Percentiles rank a stretch among this genome's conserved stretches.
These are phyloP conservation scores for Cystofilobasidium ferigula DNA, from an alignment of 768 basidiomycete genomes.

Conservation along the genomic window DNA sequence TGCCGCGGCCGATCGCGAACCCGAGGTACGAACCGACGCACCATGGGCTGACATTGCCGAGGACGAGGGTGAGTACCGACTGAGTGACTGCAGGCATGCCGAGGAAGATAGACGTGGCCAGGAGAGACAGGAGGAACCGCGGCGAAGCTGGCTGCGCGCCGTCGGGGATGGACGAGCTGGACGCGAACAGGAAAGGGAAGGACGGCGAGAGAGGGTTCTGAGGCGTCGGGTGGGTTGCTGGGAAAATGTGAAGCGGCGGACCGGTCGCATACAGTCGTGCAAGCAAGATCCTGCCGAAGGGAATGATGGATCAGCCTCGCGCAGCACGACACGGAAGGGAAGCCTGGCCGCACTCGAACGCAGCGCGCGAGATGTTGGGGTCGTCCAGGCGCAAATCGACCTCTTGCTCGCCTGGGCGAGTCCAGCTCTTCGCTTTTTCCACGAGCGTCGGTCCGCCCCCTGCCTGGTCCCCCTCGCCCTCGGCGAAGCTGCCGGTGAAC, in stretches of 20 bases:
- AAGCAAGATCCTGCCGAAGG: slow-evolving; percentile 57
- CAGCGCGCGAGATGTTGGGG: slow-evolving; percentile 75
- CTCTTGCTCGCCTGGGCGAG: slow-evolving; percentile 25
- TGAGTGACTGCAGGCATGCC: slow-evolving; percentile 66
- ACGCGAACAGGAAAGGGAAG: slow-evolving; percentile 27
- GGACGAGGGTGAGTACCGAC: slow-evolving; percentile 59
- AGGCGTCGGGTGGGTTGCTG: slow-evolving; percentile 54
- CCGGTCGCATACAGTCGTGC: slow-evolving; percentile 78
- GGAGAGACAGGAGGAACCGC: slow-evolving; percentile 67
- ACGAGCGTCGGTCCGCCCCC: slow-evolving; percentile 28
- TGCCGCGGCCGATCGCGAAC: slow-evolving; percentile 66
- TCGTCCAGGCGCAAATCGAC: slow-evolving; percentile 55
- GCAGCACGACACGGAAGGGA: slow-evolving; percentile 4
- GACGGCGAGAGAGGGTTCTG: slow-evolving; percentile 54
- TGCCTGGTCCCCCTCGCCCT: slow-evolving; percentile 26
- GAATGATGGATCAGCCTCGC: slow-evolving; percentile 5
- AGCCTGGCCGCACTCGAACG: slow-evolving; percentile 90
- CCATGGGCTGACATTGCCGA: slow-evolving; percentile 64
- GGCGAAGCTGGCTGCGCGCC: slow-evolving; percentile 63
- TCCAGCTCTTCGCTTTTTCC: slow-evolving; percentile 48
- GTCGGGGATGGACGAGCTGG: slow-evolving; percentile 39
- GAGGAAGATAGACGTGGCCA: slow-evolving; percentile 77
- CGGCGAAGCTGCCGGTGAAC: slow-evolving; percentile 50
- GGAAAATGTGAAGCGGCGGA: slow-evolving; percentile 58
- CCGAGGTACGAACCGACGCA: slow-evolving; percentile 66